Evolutionary conservation across 2,329 filamentous ascomycete species (phyloP), one percentile per base, ranked within the genome.

Genomic region (Trichoderma atrobrunneum): DNA sequence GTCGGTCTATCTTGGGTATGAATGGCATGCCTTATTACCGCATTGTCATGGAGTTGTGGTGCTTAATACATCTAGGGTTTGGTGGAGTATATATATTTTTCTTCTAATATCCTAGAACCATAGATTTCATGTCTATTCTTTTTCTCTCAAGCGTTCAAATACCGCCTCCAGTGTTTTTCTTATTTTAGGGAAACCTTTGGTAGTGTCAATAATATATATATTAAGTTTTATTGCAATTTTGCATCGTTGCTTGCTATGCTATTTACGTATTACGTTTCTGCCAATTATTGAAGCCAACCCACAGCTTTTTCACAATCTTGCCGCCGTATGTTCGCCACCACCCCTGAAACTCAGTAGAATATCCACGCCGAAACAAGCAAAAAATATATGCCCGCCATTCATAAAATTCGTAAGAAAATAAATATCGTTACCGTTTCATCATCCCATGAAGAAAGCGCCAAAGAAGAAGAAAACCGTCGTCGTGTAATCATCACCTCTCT

Each of bases 391-490:
- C n/a, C n/a, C 14, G n/a, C 36, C 36, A 32, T 61, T 69, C 66
- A 12, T 69, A 24, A 60, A 24, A 26, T 48, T 65, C 63, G 48
- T 51, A 54, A 54, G 11, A 24, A 54, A 54, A 24, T 14, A n/a
- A 21, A 51, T 7, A 24, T 36, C 39, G 18, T 54, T 21, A 32
- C 32, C 63, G 43, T 51, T 51, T 48, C 30, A 10, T 68, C 64
- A 72, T 18, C 14, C 75, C 71, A 54, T 74, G 76, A n/a, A 78
- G 18, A 48, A 79, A 80, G 57, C 78, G 48, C 21, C 48, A 51
- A 51, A 24, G n/a, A 24, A 51, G 10, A 21, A 51, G 12, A 39
- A 21, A 1, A 2, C 4, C n/a, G 43, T 21, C 43, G n/a, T 51
- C 51, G 0, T 56, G 43, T 51, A 26, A 8, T 57, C 24, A 14